Conservation (phyloP, 768 basidiomycete genomes). For the Suillus placidus region DNA sequence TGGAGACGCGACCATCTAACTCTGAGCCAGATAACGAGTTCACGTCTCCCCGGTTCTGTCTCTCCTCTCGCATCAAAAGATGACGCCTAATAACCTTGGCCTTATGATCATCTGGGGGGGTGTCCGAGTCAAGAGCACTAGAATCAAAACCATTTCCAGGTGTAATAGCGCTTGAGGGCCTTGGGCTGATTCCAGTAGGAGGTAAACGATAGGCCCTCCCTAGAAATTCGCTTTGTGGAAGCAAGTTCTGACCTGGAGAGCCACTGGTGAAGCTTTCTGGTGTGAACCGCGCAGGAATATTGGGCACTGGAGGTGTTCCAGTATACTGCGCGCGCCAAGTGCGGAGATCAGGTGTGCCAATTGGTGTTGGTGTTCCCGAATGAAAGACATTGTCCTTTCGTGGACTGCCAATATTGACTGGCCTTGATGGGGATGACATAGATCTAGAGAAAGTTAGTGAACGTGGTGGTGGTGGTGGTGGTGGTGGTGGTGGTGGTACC, state of each 20-base stretch:
- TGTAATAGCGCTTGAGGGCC: conserved; percentile 31
- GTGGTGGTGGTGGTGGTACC: conserved; percentile 2
- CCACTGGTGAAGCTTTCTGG: conserved; percentile 37
- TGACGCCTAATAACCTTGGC: conserved; percentile 78
- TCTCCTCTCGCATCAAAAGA: conserved; percentile 73
- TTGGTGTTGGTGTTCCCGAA: conserved; percentile 35
- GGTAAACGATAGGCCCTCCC: conserved; percentile 25
- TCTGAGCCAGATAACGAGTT: conserved; percentile 28
- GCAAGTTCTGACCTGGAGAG: conserved; percentile 9
- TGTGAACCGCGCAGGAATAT: conserved; percentile 60
- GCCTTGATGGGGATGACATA: conserved; percentile 61
- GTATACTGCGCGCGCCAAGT: conserved; percentile 69
- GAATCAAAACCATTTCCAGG: conserved; percentile 35
- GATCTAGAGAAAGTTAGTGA: not conserved
- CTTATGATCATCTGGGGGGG: conserved; percentile 81
- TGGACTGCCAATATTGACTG: conserved; percentile 50
- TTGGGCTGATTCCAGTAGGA: conserved; percentile 43
- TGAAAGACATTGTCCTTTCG: conserved; percentile 19
- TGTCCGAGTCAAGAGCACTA: conserved; percentile 49
- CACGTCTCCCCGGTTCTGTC: conserved; percentile 29
- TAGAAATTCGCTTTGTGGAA: conserved; percentile 17
- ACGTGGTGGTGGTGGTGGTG: not conserved
- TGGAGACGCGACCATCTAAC: conserved; percentile 19
- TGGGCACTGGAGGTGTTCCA: conserved; percentile 52
- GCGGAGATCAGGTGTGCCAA: conserved; percentile 67